Percentiles rank a stretch among this genome's conserved stretches.
phyloP scores from a whole-genome alignment of 2,329 filamentous ascomycete species.

The Apiospora koreana region DNA sequence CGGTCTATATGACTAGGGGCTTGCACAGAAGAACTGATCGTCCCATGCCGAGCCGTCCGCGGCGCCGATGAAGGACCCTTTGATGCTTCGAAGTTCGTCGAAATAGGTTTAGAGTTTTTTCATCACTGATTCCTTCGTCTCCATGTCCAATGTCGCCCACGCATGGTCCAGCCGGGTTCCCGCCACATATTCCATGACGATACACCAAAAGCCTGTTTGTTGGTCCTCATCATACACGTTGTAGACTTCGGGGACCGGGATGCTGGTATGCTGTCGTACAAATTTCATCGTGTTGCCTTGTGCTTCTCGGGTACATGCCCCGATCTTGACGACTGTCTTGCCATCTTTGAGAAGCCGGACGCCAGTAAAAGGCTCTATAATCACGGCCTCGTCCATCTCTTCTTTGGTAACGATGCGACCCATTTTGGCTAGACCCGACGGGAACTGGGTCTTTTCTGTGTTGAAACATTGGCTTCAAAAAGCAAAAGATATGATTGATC shows the following conservation, averaged over 20 bases:
- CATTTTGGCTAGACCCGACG: background rate
- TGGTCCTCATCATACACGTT: background rate
- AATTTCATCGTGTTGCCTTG: slow-evolving; percentile 3
- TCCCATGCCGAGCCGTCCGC: background rate
- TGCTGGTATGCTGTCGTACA: background rate
- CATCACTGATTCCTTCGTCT: background rate
- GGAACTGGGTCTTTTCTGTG: background rate
- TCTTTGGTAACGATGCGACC: background rate
- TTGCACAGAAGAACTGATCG: background rate
- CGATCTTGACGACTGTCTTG: background rate
- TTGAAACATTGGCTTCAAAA: background rate
- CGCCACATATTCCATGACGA: background rate
- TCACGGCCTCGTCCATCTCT: background rate
- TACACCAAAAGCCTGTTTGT: background rate
- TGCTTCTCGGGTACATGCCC: background rate
- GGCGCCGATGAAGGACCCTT: background rate
- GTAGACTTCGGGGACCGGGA: background rate
- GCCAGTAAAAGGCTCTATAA: background rate
- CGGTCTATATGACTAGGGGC: background rate
- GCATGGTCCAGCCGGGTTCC: background rate
- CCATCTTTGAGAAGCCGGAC: background rate
- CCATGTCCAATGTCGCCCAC: background rate
- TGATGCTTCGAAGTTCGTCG: background rate
- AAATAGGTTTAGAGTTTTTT: background rate
- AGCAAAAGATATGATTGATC: background rate